Evolutionary conservation across 306 rosid genomes (phyloP).

Genomic region (Vigna nakashimae): DNA sequence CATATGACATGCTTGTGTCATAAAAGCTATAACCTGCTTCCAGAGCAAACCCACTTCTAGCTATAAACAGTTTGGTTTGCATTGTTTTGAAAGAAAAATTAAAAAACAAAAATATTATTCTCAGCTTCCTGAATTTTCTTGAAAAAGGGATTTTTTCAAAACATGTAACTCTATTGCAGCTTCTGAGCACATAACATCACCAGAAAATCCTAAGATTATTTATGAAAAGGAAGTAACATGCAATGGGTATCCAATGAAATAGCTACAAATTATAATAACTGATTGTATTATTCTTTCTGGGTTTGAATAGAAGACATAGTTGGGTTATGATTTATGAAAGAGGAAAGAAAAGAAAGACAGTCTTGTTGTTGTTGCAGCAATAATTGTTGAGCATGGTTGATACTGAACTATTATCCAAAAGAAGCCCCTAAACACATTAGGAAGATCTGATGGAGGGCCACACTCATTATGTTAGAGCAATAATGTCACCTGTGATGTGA

Average conservation of each 20-base stretch:
- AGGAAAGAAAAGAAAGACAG: constrained; percentile 36
- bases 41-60: constrained; percentile 36
- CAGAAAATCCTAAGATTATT: neutral
- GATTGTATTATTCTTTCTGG: neutral
- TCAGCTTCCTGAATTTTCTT: neutral
- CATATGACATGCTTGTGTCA: neutral
- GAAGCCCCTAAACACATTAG: constrained; percentile 48
- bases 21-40: constrained; percentile 14
- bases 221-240: neutral
- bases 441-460: constrained; percentile 59
- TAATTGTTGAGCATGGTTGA: constrained; percentile 44
- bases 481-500: constrained; percentile 46
- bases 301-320: constrained; percentile 5
- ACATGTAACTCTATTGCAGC: constrained; percentile 21
- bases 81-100: too few relatives aligned
- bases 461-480: constrained; percentile 55
- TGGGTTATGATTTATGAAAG: constrained; percentile 1
- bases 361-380: constrained; percentile 38
- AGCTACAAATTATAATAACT: constrained; percentile 16
- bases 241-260: constrained; percentile 6
- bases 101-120: neutral
- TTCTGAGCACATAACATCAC: constrained; percentile 30
- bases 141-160: neutral
- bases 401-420: constrained; percentile 48
- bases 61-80: neutral